Base-by-base conservation (phyloP, 345 rosid genomes). In the Dipteronia dyeriana region DNA sequence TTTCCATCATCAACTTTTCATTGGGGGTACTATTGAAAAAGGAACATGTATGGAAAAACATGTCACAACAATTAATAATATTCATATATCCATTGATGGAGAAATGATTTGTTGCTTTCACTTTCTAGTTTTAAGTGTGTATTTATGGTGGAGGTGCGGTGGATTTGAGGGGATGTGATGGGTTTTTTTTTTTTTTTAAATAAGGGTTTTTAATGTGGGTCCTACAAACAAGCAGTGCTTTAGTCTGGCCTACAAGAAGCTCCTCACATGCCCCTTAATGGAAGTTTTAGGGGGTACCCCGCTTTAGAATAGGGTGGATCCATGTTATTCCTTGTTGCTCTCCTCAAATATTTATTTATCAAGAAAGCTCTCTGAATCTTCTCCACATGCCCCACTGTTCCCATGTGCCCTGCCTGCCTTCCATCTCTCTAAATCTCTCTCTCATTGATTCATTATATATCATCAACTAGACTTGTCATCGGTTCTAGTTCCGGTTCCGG, bases 361-460 rank as follows among this genome's bases (percentile, higher is more conserved):
- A 81, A 69, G 60, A 70, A 79, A 75, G 84, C 82, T 73, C 70
- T 87, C 88, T 86, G 92, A 86, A 90, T 83, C 94, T 85, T 90
- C 94, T 87, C 86, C 94, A 92, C 90, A 89, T 87, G 97, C 86
- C 77, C 81, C 71, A 69, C 90, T 89, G 91, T 75, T 89, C 88
- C 92, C 97, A 92, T 92, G 93, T 90, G 97, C 90, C 73, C 79
- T 81, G 87, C 86, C 82, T 83, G 84, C 68, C 60, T 65, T 54
- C 83, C 70, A 68, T 71, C 79, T 79, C 76, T 56, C 60, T 73
- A 45, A 29, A 3, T 31, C n/a, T 75, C 68, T 62, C 57, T 54
- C 25, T 71, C 70, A 3, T 22, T 38, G 64, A 53, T 75, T 71
- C 64, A 41, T 26, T 51, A 2, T 34, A 34, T 34, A 34, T 34